Evolutionary conservation across 257 asterid species (phyloP).

Genomic region (Pogostemon cablin): DNA sequence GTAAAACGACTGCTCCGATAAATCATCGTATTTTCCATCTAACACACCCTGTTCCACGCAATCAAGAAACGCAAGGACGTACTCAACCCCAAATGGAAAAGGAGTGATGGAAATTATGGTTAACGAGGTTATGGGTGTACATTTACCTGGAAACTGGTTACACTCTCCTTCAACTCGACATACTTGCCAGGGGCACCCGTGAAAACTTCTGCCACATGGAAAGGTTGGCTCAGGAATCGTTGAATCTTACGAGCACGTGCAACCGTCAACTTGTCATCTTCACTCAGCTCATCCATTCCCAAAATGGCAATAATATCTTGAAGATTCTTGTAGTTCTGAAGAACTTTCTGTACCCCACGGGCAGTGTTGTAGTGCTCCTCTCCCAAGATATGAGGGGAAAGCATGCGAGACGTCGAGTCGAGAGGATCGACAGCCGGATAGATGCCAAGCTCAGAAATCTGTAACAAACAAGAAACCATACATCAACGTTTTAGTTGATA

Average conservation of each 20-base stretch:
- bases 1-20: conserved; percentile 84
- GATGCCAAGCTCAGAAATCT: conserved; percentile 75
- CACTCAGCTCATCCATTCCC: conserved; percentile 99
- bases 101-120: too few relatives aligned
- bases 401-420: conserved; percentile 99
- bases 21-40: conserved; percentile 90
- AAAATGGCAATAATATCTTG: conserved; percentile 98
- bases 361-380: conserved; percentile 95
- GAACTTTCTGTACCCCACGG: conserved; percentile 98
- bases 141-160: conserved; percentile 89
- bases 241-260: conserved; percentile 97
- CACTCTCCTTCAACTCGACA: conserved; percentile 95
- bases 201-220: conserved; percentile 99
- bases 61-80: neutral
- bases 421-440: conserved; percentile 99
- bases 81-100: neutral
- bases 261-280: conserved; percentile 97
- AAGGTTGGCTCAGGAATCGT: conserved; percentile 94
- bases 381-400: conserved; percentile 95
- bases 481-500: neutral
- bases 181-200: conserved; percentile 98
- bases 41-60: conserved; percentile 64
- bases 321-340: conserved; percentile 97
- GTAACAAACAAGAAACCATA: conserved; percentile 23
- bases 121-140: too few relatives aligned